Conservation (phyloP, 352 stramenopile genomes). For the Phytophthora idaei region DNA sequence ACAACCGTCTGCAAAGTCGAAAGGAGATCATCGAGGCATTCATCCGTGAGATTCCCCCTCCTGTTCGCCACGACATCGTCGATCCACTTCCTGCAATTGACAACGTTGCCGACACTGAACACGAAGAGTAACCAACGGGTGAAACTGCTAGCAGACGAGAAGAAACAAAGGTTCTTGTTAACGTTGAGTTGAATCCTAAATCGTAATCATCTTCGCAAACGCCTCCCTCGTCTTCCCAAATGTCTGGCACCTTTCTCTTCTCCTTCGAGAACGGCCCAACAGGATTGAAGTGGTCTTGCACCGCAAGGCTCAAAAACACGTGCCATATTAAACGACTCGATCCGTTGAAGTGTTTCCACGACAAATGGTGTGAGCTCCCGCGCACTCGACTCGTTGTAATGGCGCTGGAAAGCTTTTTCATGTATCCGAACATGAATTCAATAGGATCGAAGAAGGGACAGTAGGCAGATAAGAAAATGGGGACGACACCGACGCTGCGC, state of each 20-base stretch:
- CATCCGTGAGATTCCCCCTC: not conserved
- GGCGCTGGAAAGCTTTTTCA: not conserved
- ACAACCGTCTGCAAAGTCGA: not conserved
- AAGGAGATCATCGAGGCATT: not conserved
- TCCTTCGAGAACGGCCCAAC: not conserved
- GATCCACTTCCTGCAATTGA: not conserved
- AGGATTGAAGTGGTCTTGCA: not conserved
- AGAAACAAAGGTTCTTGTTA: too few relatives aligned
- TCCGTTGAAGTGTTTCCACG: not conserved
- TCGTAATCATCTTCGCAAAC: not conserved
- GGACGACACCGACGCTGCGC: not conserved
- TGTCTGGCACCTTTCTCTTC: not conserved
- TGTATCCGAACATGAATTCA: constrained; percentile 4
- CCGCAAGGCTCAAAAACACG: not conserved
- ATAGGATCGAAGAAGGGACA: too few relatives aligned
- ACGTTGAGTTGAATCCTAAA: too few relatives aligned
- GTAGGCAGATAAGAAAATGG: not conserved
- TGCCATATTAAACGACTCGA: not conserved
- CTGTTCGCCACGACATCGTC: not conserved
- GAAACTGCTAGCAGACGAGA: too few relatives aligned
- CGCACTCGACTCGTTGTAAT: not conserved
- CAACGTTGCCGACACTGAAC: not conserved
- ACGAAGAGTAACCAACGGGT: not conserved
- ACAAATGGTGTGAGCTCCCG: not conserved
- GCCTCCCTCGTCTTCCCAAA: not conserved